A percentile compares a stretch with the other conserved stretches of the same genome.
These are phyloP conservation scores for Suillus lakei DNA, from an alignment of 768 basidiomycete genomes.

Conservation along the genomic window DNA sequence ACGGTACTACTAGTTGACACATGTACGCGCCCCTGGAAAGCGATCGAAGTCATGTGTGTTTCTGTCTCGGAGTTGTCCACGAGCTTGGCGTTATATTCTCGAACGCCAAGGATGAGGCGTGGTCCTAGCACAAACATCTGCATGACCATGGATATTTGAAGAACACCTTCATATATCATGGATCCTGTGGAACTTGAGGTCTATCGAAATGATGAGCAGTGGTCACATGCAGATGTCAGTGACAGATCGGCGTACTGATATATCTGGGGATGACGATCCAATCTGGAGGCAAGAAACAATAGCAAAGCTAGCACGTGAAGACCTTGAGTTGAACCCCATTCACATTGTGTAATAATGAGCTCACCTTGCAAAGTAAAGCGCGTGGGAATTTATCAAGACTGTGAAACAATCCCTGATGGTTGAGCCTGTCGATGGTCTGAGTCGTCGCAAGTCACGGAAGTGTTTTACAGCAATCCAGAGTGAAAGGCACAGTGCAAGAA, in stretches of 20 bases:
- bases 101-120: neutral
- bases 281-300: neutral
- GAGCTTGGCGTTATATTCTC: neutral
- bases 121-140: slow-evolving; percentile 1
- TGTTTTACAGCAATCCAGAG: neutral
- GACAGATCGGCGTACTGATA: neutral
- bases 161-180: neutral
- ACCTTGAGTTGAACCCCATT: too few species aligned
- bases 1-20: neutral
- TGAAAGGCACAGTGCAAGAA: neutral
- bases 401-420: neutral
- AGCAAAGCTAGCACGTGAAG: neutral
- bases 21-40: neutral
- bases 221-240: neutral
- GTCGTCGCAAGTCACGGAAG: neutral
- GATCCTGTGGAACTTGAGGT: neutral
- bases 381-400: neutral
- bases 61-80: neutral
- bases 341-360: too few species aligned
- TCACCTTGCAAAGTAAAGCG: neutral
- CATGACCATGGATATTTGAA: neutral
- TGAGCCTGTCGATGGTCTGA: neutral
- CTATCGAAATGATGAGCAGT: neutral
- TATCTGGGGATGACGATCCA: neutral
- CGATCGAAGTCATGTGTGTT: neutral